Evolutionary conservation across 805 yeast genomes (phyloP), one percentile per base, ranked within the genome.

Genomic region (Maudiozyma serrabonitensis): DNA sequence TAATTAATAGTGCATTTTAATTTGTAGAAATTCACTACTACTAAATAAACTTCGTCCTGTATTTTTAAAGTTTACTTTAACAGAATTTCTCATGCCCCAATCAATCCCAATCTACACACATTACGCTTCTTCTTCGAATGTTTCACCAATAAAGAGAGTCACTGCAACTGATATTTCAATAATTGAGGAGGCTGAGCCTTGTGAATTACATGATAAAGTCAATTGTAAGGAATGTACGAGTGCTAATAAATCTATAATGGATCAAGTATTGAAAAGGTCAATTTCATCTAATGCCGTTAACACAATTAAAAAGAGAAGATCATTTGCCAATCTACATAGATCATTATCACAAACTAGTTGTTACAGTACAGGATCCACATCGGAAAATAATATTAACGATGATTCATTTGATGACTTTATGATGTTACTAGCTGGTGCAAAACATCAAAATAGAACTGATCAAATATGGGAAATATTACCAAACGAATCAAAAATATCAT

Each of bases 121-220:
- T 41, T 25, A 31, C 11, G 40, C 48, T 3, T 16, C 43, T 13
- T 23, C 32, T 2, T 34, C 35, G 12, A 19, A 21, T 4, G 31
- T 39, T 9, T 21, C 35, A 5, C 16, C 45, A 9, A 40, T 49
- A 8, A 34, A 35, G 31, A 23, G 46, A 12, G 44, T 49, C 7
- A 45, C 48, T 41, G 48, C 50, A 8, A 43, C 47, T 12, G 48
- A 48, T 12, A 39, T 43, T 6, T 43, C 51, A 4, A 54, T 54
- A 6, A 37, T 19, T 34, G 57, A 52, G 38, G 55, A 54, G n/a
- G 50, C 48, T 6, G 55, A 54, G 43, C 55, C 57, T 6, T 54
- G 57, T 43, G 55, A 50, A 35, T 12, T 35, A 2, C 55, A 52
- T 46, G 52, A 50, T 2, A 35, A 9, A 13, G n/a, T 52, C 8